Evolutionary conservation across 768 basidiomycete species (phyloP), one percentile per base, ranked within the genome.

Genomic region (Tulasnella sp.): DNA sequence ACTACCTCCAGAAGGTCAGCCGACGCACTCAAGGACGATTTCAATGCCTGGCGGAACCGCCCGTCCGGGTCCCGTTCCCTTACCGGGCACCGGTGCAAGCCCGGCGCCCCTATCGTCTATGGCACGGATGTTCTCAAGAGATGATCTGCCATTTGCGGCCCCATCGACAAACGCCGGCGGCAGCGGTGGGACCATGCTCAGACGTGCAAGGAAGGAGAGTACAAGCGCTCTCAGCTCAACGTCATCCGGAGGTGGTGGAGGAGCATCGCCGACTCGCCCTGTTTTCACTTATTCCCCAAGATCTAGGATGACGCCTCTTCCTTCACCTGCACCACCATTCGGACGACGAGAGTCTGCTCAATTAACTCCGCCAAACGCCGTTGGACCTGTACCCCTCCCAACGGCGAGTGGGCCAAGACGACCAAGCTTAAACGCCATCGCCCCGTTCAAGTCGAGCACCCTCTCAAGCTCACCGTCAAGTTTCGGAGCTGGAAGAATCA

Each of bases 371-470:
- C 75, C 75, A 6, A 55, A 51, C 16, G 74, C 48, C 3, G 48
- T 57, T 51, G 73, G 73, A 46, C 44, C 46, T 0, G 48, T 74
- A 35, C 74, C 74, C 11, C 57, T 75, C 18, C 74, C 74, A 18
- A 75, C 44, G 29, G 70, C 26, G 16, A 20, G n/a, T 46, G n/a
- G 35, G 2, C 75, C 40, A 35, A 67, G 79, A 51, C 39, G 79
- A 20, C 79, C 79, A 7, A 76, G 40, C 39, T 6, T 79, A n/a
- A 77, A 70, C 35, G 48, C 79, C 32, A 79, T 79, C 40, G 57
- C 80, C 37, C 79, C 79, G 15, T 79, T 79, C 77, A 79, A 79
- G 70, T 78, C 77, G 11, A 73, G 44, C 46, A 79, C 79, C 23
- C 46, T 79, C 20, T 70, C 79, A n/a, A 77, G 71, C 35, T 79